Evolutionary conservation across 2,329 filamentous ascomycete species (phyloP), one percentile per base, ranked within the genome.

Genomic region (Trichoderma sp.): DNA sequence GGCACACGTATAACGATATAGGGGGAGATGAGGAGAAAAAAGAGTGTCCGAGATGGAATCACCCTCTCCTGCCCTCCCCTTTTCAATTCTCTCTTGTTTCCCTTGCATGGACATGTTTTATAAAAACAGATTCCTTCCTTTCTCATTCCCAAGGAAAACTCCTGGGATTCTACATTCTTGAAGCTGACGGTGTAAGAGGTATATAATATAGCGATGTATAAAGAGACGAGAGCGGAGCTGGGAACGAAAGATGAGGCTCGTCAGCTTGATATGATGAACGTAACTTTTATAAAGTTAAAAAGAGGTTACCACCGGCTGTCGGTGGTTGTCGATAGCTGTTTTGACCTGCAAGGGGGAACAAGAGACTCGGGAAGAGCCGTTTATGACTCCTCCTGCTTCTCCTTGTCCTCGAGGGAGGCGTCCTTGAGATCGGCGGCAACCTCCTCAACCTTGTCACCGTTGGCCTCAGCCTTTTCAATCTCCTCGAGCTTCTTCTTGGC

Each of bases 401-500:
- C 82, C 84, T 88, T 89, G 76, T 90, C 88, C 79, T 88, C 86
- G 76, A 90, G 81, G 59, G 88, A 86, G 74, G 85, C 83, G 78
- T 89, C 85, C 85, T 90, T 87, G 75, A 90, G 84, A 74, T 86
- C 87, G 71, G 87, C 83, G 68, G 88, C 86, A 74, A 87, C 86
- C 76, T 89, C 88, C 56, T 89, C 91, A 71, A 91, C 88, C 77
- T 86, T 87, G 77, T 79, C 81, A 78, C 83, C 85, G 79, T 86
- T 88, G 41, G 73, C 68, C 62, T 75, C 85, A 77, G 85, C 87
- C 72, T 87, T 85, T 81, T 98, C 96, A 74, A 98, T 91, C 79
- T 92, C 92, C 83, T 95, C 94, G 78, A 99, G 97, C 85, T 98
- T 95, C 85, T 96, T 96, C 88, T 98, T 93, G 77, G 97, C 97